Base-by-base conservation (phyloP, 2,329 filamentous ascomycete species). In the Penicillium sp. region DNA sequence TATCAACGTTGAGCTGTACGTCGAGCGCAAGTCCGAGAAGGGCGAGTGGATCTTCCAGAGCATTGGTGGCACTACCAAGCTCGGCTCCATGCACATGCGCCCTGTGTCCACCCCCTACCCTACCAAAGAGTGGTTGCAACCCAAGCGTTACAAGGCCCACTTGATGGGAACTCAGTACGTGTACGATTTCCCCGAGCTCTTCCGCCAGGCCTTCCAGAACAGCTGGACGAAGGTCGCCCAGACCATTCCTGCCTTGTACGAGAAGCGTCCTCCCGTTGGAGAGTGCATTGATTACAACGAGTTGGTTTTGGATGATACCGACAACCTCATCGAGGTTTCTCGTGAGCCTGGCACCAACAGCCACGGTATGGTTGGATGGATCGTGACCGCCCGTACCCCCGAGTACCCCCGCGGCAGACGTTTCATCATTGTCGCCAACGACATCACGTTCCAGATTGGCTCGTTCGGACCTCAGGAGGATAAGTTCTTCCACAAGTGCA, bases 91-190 rank as follows among this genome's bases (percentile, higher is more conserved):
- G 86, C 93, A 99, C 69, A 76, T 99, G 72, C 82, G 95, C 66
- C 84, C 91, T 4, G 91, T 97, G 58, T 88, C 84, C 37, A 91
- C 90, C 3, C 90, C 93, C 18, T 99, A 99, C 73, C 87, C 92
- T 31, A 96, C 92, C 67, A 99, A 99, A 84, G 95, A 96, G 74
- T 95, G 91, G 79, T 81, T 99, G 53, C 93, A 99, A 76, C 93
- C 93, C 55, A 97, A 97, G 84, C 85, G 93, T 63, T 97, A 99
- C 84, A 96, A 95, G 86, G 93, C 93, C 60, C 93, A 99, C 71
- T 78, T 97, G 55, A 96, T 99, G 91, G 93, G 93, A 57, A 99
- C 93, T 25, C 93, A 99, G 75, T 99, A 96, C 70, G 93, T 97
- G 46, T 99, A 99, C 71, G 93, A 99, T 74, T 99, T 99, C 86